Base-by-base conservation (phyloP, 345 rosid genomes). In the Eucalyptus cloeziana region DNA sequence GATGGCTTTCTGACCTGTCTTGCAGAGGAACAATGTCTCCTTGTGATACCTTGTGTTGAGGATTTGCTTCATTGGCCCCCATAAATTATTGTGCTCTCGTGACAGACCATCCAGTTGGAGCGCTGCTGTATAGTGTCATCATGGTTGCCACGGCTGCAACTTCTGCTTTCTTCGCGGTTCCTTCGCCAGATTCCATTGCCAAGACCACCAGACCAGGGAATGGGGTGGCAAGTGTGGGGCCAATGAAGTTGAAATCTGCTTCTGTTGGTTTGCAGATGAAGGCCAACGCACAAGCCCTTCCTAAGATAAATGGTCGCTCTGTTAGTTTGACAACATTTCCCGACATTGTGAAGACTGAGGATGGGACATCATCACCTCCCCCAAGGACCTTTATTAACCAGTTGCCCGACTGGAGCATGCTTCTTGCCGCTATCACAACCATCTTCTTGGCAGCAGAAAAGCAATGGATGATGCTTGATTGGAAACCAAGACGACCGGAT, bases 391-490 rank as follows among this genome's bases (percentile, higher is more conserved):
- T 97, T 92, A 97, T 97, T 85, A 98, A 98, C 91, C 98, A 96
- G 91, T 43, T 98, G 89, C 99, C 99, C 89, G 99, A 98, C 79
- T 98, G 99, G 99, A 97, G 99, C 90, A 97, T 98, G 99, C 99
- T 98, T 91, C 98, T 97, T 60, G 99, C 99, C 89, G 99, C 99
- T 51, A 97, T 98, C 3, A 98, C 99, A 10, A 98, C 99, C 2
- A 91, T 98, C 88, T 98, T 98, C 91, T 91, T 98, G 94, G 99
- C 99, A 2, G 99, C 99, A 8, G 99, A 98, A 94, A 98, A 98
- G 92, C 99, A 98, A 92, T 98, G 99, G 99, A 98, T 94, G 98
- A 98, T 97, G 99, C 99, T 98, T 86, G 99, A 98, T 87, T 97
- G 99, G 99, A 98, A 98, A 92, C 99, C 99, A 0, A 95, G 95